Evolutionary conservation across 495 filamentous ascomycete species (phyloP).

Genomic region (Penicillium pulvis): DNA sequence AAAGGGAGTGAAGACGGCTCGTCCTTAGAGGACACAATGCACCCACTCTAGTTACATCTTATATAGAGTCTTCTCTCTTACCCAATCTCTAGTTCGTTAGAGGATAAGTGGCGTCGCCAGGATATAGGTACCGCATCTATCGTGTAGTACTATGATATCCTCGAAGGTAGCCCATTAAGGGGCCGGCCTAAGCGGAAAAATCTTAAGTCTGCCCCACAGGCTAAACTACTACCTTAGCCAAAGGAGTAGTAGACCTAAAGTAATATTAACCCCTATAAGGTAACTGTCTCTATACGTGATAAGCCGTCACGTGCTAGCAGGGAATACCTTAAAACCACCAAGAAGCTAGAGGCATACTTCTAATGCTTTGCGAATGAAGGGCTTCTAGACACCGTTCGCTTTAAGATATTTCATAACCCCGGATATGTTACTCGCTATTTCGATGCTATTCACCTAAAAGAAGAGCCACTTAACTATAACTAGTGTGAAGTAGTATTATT

Average conservation of each 20-base stretch:
- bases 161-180: slow-evolving; percentile 19
- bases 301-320: slow-evolving; percentile 15
- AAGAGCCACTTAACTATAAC: slow-evolving; percentile 17
- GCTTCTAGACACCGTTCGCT: slow-evolving; percentile 10
- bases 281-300: neutral
- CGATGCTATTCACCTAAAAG: slow-evolving; percentile 15
- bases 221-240: slow-evolving; percentile 8
- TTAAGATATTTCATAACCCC: slow-evolving; percentile 10
- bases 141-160: slow-evolving; percentile 16
- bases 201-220: slow-evolving; percentile 2
- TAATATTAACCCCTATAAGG: neutral
- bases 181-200: slow-evolving; percentile 13
- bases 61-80: slow-evolving; percentile 18
- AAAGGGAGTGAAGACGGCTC: too few relatives aligned
- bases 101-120: slow-evolving; percentile 22
- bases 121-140: slow-evolving; percentile 12
- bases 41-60: slow-evolving; percentile 13
- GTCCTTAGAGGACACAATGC: slow-evolving; percentile 16
- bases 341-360: slow-evolving; percentile 13
- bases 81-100: slow-evolving; percentile 16
- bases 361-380: slow-evolving; percentile 11
- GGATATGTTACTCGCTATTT: neutral
- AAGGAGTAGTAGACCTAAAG: slow-evolving; percentile 1
- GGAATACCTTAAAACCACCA: slow-evolving; percentile 14
- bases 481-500: slow-evolving; percentile 19